These are phyloP conservation scores for Eucalyptus curtisii DNA, from an alignment of 345 rosid genomes.

Conservation along the genomic window DNA sequence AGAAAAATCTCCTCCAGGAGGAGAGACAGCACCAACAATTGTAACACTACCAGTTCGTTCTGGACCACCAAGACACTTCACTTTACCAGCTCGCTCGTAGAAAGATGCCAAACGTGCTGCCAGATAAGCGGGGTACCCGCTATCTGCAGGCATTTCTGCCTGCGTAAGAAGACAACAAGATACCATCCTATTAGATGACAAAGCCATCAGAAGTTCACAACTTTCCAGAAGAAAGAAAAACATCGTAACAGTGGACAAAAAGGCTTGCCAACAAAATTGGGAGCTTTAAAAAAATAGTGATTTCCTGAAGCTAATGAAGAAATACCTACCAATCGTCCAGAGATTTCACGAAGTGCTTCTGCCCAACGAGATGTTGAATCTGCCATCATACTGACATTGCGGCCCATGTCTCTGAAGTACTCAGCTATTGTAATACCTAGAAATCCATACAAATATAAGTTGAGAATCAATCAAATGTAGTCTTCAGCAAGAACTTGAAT, in stretches of 20 bases:
- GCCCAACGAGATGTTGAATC: slow-evolving; percentile 99
- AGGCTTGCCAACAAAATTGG: not conserved
- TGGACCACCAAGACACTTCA: slow-evolving; percentile 96
- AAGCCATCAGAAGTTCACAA: not conserved
- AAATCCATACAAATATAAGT: not conserved
- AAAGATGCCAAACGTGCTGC: slow-evolving; percentile 98
- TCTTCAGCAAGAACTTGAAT: not conserved
- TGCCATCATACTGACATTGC: slow-evolving; percentile 99
- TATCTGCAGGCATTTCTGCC: slow-evolving; percentile 99
- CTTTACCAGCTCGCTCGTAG: slow-evolving; percentile 99
- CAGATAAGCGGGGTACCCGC: slow-evolving; percentile 99
- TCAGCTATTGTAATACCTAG: slow-evolving; percentile 98
- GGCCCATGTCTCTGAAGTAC: slow-evolving; percentile 97
- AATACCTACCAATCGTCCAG: slow-evolving; percentile 82
- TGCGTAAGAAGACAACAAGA: not conserved
- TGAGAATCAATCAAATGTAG: not conserved
- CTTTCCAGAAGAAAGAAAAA: not conserved
- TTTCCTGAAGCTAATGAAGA: not conserved
- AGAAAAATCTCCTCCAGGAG: slow-evolving; percentile 99
- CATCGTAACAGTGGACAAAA: not conserved
- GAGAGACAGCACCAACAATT: slow-evolving; percentile 99
- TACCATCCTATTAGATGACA: not conserved
- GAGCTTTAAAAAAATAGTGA: not conserved
- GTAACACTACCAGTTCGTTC: slow-evolving; percentile 99
- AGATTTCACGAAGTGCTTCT: slow-evolving; percentile 99